Evolutionary conservation across 805 yeast genomes (phyloP).

Genomic region (Candida sanyiensis): DNA sequence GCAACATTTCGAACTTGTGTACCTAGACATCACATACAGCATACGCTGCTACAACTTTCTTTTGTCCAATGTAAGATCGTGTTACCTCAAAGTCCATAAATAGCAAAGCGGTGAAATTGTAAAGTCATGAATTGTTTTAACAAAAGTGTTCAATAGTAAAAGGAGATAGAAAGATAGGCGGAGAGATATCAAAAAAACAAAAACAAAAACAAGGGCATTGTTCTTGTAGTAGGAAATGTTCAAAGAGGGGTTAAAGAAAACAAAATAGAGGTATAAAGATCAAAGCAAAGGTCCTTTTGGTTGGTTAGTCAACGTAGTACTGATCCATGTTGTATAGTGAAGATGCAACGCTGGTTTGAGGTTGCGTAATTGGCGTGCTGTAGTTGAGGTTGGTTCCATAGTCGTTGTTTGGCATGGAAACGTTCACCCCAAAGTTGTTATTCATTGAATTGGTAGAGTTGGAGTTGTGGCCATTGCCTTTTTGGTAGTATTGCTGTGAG

Average conservation of each 20-base stretch:
- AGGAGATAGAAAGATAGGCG: too few relatives aligned
- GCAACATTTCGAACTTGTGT: too few relatives aligned
- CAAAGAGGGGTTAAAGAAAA: neutral
- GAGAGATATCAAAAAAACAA: too few relatives aligned
- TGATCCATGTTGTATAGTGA: constrained; percentile 2
- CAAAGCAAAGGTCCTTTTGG: neutral
- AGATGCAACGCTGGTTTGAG: neutral
- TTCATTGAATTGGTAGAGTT: neutral
- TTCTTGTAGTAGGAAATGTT: neutral
- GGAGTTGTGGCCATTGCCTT: neutral
- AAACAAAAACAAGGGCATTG: neutral
- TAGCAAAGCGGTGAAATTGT: too few relatives aligned
- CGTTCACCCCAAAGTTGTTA: too few relatives aligned
- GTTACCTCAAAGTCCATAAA: constrained; percentile 1
- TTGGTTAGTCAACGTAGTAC: constrained; percentile 1
- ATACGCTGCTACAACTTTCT: neutral
- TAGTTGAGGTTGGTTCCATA: too few relatives aligned
- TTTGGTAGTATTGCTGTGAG: neutral
- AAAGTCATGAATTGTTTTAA: neutral
- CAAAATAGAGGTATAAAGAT: too few relatives aligned
- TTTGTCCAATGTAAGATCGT: neutral
- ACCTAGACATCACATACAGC: too few relatives aligned
- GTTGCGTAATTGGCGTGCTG: too few relatives aligned
- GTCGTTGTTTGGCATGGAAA: too few relatives aligned
- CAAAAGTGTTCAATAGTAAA: neutral